Percentiles rank a stretch among this genome's conserved stretches.
These are phyloP conservation scores for Bimuria novae-zelandiae DNA, from an alignment of 2,329 filamentous ascomycete species.

Conservation along the genomic window DNA sequence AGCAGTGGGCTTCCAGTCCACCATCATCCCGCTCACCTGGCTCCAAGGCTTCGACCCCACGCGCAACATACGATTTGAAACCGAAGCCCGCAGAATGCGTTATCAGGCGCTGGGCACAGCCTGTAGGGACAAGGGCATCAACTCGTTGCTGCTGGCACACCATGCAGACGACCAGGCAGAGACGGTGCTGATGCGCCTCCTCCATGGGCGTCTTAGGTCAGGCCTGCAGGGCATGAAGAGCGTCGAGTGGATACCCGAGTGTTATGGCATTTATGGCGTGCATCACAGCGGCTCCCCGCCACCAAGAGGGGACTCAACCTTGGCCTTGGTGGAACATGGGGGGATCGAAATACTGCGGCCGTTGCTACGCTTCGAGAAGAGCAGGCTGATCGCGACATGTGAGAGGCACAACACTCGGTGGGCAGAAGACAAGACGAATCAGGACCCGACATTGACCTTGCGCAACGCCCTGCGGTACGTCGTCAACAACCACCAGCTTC, in stretches of 20 bases:
- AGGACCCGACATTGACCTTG: slow-evolving; percentile 73
- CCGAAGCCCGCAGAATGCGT: slow-evolving; percentile 71
- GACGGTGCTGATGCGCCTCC: slow-evolving; percentile 80
- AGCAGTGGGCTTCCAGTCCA: slow-evolving; percentile 35
- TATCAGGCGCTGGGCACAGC: slow-evolving; percentile 71
- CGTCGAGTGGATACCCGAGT: slow-evolving; percentile 78
- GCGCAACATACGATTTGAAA: slow-evolving; percentile 71
- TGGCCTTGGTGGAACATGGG: slow-evolving; percentile 59
- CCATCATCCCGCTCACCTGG: slow-evolving; percentile 47
- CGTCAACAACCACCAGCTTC: slow-evolving; percentile 63
- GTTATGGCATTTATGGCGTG: slow-evolving; percentile 72
- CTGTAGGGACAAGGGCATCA: slow-evolving; percentile 59
- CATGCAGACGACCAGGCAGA: slow-evolving; percentile 92
- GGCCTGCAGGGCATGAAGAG: slow-evolving; percentile 73
- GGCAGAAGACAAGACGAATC: slow-evolving; percentile 86
- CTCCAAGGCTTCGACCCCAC: slow-evolving; percentile 43
- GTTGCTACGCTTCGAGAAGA: slow-evolving; percentile 72
- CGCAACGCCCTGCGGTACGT: slow-evolving; percentile 82
- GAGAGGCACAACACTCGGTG: slow-evolving; percentile 68
- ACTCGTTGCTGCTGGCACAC: slow-evolving; percentile 76
- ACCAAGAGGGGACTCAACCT: not conserved
- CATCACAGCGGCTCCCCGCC: slow-evolving; percentile 49
- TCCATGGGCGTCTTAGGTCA: slow-evolving; percentile 67
- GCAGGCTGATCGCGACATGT: slow-evolving; percentile 75
- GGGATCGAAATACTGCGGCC: slow-evolving; percentile 72